Evolutionary conservation across 2,329 filamentous ascomycete species (phyloP), one percentile per base, ranked within the genome.

Genomic region (Beauveria pseudobassiana): DNA sequence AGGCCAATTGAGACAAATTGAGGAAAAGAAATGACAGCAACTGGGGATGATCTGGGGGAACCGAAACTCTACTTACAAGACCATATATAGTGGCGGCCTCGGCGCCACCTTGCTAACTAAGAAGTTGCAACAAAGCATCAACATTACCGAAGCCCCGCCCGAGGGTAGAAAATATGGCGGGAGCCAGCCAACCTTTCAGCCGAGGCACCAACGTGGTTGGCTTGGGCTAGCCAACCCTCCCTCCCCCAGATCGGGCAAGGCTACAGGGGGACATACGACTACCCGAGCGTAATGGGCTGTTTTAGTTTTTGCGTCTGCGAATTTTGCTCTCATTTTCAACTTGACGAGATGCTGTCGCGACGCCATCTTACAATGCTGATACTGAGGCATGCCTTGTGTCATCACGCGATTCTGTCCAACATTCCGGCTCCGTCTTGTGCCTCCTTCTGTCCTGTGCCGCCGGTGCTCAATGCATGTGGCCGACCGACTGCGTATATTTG

Each of bases 131-230:
- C 30, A 12, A 12, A 34, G 30, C 30, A 34, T 34, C 12, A 42
- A 40, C 45, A 51, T 59, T 51, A 59, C 56, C 56, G 56, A 59
- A 59, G 48, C 46, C 56, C 56, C 56, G 48, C 56, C 56, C 56
- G 56, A 59, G 56, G 56, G 46, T 43, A 52, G 30, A 50, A 14
- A 5, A 8, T 3, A 22, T 43, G 38, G 46, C 46, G 56, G 56
- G 12, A 16, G 24, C 28, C 26, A 20, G 28, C 55, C 30, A 43
- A 52, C 26, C 26, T 34, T 59, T 38, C 56, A 52, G 26, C 56
- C 56, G 56, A 59, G 56, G 56, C 56, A 59, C 45, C 45, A 42
- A n/a, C 30, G 5, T 34, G 30, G 30, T 34, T 28, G 26, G 26
- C 7, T 28, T 28, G 26, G 26, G 22, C 22, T 24, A 24, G 22